Evolutionary conservation across 345 rosid genomes (phyloP).

Genomic region (Camelina hispida): DNA sequence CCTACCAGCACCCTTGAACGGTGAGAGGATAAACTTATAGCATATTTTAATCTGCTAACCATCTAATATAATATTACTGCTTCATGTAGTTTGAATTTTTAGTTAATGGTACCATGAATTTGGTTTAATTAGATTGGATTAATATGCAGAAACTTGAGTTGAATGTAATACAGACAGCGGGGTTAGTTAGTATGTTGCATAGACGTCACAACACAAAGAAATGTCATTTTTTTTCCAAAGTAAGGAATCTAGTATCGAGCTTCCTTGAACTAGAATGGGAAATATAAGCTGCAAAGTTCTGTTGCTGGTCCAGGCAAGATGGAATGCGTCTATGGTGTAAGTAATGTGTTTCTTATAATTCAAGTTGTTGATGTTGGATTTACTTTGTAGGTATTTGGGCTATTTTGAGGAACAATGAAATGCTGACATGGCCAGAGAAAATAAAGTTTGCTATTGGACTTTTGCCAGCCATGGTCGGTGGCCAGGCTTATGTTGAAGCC

Average conservation of each 20-base stretch:
- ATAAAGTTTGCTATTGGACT: slow-evolving; percentile 96
- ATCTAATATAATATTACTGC: slow-evolving; percentile 9
- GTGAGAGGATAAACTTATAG: slow-evolving; percentile 48
- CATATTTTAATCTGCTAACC: neutral
- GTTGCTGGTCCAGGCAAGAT: neutral
- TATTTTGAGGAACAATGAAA: slow-evolving; percentile 84
- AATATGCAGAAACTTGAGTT: neutral
- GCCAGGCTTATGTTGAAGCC: slow-evolving; percentile 93
- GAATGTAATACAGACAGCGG: neutral
- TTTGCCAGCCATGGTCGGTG: slow-evolving; percentile 91
- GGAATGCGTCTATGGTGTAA: neutral
- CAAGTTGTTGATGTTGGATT: slow-evolving; percentile 21
- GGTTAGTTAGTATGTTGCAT: slow-evolving; percentile 18
- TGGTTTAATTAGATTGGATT: neutral
- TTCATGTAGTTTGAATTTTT: neutral
- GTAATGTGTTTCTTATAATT: neutral
- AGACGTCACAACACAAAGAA: neutral
- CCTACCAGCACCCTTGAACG: slow-evolving; percentile 89
- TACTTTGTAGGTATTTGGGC: slow-evolving; percentile 79
- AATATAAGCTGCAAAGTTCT: neutral
- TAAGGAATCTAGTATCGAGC: neutral
- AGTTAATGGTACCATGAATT: neutral
- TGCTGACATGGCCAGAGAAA: slow-evolving; percentile 98
- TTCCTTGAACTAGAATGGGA: neutral
- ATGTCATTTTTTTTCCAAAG: neutral